These are phyloP conservation scores for Paecilomyces variotii DNA, from an alignment of 2,329 filamentous ascomycete species.

Conservation along the genomic window DNA sequence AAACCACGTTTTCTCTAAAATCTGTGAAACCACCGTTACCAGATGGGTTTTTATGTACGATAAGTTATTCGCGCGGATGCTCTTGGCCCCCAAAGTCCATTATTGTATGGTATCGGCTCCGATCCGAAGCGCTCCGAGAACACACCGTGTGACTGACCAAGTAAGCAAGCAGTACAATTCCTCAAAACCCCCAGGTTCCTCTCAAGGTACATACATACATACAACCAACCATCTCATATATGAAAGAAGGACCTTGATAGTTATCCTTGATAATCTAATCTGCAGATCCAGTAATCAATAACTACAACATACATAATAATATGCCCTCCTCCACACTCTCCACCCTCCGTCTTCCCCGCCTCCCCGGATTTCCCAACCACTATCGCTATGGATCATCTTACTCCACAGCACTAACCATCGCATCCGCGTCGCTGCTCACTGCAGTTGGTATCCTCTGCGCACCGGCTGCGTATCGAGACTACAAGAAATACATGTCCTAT, in stretches of 20 bases:
- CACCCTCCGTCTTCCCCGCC: neutral
- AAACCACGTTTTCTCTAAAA: no score
- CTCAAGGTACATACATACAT: neutral
- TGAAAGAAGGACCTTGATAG: neutral
- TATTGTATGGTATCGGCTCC: no score
- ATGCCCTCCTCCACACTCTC: neutral
- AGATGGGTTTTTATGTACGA: no score
- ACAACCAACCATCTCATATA: neutral
- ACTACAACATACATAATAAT: neutral
- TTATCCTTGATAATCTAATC: no score
- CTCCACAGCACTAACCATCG: neutral
- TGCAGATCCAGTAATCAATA: no score
- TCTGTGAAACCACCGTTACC: no score
- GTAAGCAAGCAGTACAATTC: neutral
- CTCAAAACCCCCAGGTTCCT: neutral
- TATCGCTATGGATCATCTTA: neutral
- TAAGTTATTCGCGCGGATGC: neutral
- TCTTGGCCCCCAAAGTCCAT: neutral
- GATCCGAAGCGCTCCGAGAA: neutral
- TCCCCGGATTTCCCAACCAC: neutral
- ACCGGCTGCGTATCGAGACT: neutral
- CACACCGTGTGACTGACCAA: neutral
- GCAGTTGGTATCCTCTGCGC: neutral
- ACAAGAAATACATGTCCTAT: neutral
- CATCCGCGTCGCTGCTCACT: neutral